A percentile compares a stretch with the other conserved stretches of the same genome.
These are phyloP conservation scores for Russula dissimulans DNA, from an alignment of 768 basidiomycete genomes.

Conservation along the genomic window DNA sequence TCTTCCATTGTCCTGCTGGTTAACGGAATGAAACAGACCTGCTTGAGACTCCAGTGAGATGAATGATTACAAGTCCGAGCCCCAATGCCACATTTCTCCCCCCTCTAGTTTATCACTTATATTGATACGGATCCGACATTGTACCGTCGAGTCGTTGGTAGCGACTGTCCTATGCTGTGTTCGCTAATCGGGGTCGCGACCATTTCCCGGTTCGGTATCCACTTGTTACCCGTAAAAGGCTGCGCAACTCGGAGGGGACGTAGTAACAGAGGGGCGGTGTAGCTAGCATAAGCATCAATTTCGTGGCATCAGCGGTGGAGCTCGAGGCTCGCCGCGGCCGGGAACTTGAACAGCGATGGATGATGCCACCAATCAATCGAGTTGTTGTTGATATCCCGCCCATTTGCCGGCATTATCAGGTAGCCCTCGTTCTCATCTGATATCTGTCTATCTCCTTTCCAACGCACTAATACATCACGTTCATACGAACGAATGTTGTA, in stretches of 20 bases:
- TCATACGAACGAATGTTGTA: not conserved
- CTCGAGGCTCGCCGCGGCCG: not conserved
- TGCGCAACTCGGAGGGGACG: not conserved
- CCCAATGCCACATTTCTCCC: not conserved
- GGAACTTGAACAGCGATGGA: not conserved
- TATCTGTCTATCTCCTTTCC: not conserved
- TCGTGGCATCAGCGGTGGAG: not conserved
- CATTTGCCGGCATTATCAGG: not conserved
- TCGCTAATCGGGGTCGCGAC: not conserved
- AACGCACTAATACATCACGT: slow-evolving; percentile 4
- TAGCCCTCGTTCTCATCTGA: slow-evolving; percentile 1
- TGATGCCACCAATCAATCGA: not conserved
- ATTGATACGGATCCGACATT: not conserved
- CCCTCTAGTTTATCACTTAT: too few relatives aligned
- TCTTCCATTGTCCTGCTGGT: not conserved
- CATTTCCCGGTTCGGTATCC: not conserved
- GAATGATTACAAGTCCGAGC: not conserved
- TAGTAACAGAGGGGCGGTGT: not conserved
- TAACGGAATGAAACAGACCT: not conserved
- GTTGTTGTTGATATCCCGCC: not conserved
- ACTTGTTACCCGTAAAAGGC: not conserved
- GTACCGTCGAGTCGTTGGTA: too few relatives aligned
- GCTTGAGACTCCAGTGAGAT: not conserved
- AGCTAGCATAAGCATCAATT: not conserved
- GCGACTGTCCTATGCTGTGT: not conserved